Conservation (phyloP, 768 basidiomycete genomes). For the Hygrocybe punicea region DNA sequence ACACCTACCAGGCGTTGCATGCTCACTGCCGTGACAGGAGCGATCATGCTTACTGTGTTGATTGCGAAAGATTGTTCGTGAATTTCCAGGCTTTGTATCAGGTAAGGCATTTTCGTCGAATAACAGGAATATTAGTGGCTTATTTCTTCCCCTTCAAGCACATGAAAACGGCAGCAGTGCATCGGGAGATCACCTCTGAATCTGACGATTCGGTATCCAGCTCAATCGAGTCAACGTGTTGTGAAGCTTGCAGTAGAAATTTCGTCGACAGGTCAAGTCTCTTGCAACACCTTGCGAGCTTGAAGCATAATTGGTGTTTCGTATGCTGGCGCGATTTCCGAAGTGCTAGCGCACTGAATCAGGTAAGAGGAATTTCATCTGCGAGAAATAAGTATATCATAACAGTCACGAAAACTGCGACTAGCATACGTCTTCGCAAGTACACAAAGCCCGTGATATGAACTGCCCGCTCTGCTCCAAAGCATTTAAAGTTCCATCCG, state of each 20-base stretch:
- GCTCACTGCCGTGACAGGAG: conserved; percentile 19
- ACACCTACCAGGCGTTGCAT: conserved; percentile 13
- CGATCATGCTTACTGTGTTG: conserved; percentile 18
- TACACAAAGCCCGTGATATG: conserved; percentile 23
- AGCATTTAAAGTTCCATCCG: conserved; percentile 36
- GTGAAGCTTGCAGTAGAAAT: conserved; percentile 21
- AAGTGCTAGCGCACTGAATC: conserved; percentile 14
- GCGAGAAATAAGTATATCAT: background rate
- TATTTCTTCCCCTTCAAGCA: conserved; percentile 1
- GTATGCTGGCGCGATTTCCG: conserved; percentile 30
- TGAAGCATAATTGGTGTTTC: conserved; percentile 36
- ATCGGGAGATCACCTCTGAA: no score
- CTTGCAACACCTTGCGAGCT: conserved; percentile 21
- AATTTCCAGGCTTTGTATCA: conserved; percentile 12
- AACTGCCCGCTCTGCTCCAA: conserved; percentile 34
- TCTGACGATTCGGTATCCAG: no score
- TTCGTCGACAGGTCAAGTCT: conserved; percentile 19
- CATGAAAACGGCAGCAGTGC: background rate
- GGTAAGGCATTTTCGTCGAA: conserved; percentile 5
- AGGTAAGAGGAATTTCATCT: conserved; percentile 14
- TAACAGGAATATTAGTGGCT: background rate
- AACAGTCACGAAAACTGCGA: background rate
- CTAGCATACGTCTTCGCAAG: conserved; percentile 27
- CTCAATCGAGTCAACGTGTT: conserved; percentile 17
- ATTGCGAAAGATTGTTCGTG: conserved; percentile 20